Percentiles rank a stretch among this genome's conserved stretches.
Conservation (phyloP, 192 early-diverging fungal genomes). For the Linderina pennispora region DNA sequence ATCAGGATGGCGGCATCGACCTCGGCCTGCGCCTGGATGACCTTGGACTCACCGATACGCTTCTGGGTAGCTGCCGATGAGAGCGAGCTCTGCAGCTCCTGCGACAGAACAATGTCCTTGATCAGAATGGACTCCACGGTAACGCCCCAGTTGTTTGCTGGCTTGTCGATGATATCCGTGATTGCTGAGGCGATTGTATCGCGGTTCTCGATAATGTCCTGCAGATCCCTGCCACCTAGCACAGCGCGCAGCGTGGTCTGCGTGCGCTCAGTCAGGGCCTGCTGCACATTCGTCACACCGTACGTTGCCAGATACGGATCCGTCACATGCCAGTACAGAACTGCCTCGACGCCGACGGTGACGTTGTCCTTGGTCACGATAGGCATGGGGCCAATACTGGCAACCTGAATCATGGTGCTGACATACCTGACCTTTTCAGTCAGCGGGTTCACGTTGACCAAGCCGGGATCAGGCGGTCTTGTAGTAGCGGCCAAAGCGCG, state of each 20-base stretch:
- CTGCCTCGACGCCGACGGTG: conserved; percentile 74
- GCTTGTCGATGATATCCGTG: conserved; percentile 70
- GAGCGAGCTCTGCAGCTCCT: conserved; percentile 74
- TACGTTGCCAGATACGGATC: conserved; percentile 77
- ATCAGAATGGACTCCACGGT: conserved; percentile 76
- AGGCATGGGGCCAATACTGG: conserved; percentile 57
- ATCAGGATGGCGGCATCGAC: conserved; percentile 86
- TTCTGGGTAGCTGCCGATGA: conserved; percentile 85
- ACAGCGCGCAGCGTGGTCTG: conserved; percentile 89
- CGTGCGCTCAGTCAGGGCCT: conserved; percentile 79
- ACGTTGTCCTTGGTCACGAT: conserved; percentile 94
- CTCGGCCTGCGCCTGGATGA: conserved; percentile 83
- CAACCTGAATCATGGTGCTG: conserved; percentile 60
- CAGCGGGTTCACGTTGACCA: conserved; percentile 48
- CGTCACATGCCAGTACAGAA: conserved; percentile 78
- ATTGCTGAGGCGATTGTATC: conserved; percentile 83
- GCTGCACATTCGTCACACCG: conserved; percentile 71
- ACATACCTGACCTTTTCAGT: conserved; percentile 37
- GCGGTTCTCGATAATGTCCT: conserved; percentile 87
- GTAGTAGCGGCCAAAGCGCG: conserved; percentile 48
- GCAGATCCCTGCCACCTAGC: conserved; percentile 73
- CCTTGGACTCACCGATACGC: conserved; percentile 82
- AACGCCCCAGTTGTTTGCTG: conserved; percentile 76
- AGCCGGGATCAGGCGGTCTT: conserved; percentile 53
- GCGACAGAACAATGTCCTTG: conserved; percentile 74